Conservation (phyloP, 108 stramenopile genomes). For the Epithemia pelagica region DNA sequence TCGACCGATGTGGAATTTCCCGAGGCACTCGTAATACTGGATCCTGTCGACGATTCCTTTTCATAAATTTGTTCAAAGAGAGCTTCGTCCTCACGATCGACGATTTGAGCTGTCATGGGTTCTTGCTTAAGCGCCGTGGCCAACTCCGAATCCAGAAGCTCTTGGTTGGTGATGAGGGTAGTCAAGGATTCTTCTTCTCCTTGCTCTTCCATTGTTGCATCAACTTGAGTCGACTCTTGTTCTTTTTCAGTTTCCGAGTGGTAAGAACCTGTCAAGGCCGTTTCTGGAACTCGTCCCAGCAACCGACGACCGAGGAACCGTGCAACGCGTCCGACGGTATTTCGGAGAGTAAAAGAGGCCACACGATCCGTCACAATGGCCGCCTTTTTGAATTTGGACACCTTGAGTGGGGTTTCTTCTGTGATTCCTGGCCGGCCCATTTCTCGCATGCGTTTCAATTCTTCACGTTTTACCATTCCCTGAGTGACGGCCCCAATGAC, state of each 20-base stretch:
- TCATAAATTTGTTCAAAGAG: conserved; percentile 17
- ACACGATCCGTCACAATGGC: conserved; percentile 59
- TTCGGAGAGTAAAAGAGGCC: conserved; percentile 43
- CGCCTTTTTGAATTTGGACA: conserved; percentile 49
- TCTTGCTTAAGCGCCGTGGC: conserved; percentile 38
- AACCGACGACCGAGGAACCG: conserved; percentile 43
- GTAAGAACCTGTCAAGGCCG: conserved; percentile 62
- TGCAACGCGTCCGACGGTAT: conserved; percentile 71
- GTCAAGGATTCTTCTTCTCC: not conserved
- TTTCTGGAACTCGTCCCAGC: conserved; percentile 72
- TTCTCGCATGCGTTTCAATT: conserved; percentile 79
- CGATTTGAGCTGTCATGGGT: conserved; percentile 5
- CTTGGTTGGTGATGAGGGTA: conserved; percentile 24
- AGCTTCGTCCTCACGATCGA: conserved; percentile 28
- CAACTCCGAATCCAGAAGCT: conserved; percentile 44
- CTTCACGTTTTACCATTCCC: conserved; percentile 72
- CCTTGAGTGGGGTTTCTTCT: conserved; percentile 27
- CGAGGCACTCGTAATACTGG: not conserved
- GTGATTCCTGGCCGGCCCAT: conserved; percentile 64
- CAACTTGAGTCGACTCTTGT: conserved; percentile 2
- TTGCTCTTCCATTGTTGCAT: not conserved
- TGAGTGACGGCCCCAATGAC: conserved; percentile 74
- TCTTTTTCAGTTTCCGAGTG: conserved; percentile 12
- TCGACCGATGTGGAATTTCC: not conserved
- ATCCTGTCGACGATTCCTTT: not conserved